These are phyloP conservation scores for Bassia scoparia DNA, from an alignment of 148 eudicot species.

Conservation along the genomic window DNA sequence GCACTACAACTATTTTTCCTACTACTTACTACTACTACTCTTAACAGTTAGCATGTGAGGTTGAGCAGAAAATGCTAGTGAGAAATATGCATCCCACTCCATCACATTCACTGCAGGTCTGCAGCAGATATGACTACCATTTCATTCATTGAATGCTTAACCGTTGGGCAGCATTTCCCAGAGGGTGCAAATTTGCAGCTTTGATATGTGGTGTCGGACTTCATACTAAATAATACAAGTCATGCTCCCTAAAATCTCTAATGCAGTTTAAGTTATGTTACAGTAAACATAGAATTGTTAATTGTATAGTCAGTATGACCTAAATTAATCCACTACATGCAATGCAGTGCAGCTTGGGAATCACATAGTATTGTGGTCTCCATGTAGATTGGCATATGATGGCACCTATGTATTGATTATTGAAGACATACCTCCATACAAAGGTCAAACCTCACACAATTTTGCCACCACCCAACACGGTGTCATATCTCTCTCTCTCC, in stretches of 20 bases:
- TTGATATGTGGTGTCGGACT: not conserved
- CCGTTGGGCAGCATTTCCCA: not conserved
- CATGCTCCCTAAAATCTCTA: not conserved
- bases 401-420: not conserved
- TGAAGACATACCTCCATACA: not conserved
- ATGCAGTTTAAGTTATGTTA: too few relatives aligned
- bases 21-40: too few relatives aligned
- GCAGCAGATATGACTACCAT: too few relatives aligned
- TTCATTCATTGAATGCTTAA: constrained; percentile 21
- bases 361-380: not conserved
- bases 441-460: not conserved
- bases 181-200: too few relatives aligned
- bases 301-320: too few relatives aligned
- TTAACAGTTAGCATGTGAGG: constrained; percentile 13
- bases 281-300: too few relatives aligned
- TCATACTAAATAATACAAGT: not conserved
- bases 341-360: constrained; percentile 1
- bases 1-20: not conserved
- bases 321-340: too few relatives aligned
- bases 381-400: constrained; percentile 6
- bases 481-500: too few relatives aligned
- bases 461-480: too few relatives aligned
- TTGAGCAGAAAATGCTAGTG: not conserved
- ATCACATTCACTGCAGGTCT: too few relatives aligned
- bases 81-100: too few relatives aligned